Conservation (phyloP, 306 rosid genomes). For the Vachellia collinsii region DNA sequence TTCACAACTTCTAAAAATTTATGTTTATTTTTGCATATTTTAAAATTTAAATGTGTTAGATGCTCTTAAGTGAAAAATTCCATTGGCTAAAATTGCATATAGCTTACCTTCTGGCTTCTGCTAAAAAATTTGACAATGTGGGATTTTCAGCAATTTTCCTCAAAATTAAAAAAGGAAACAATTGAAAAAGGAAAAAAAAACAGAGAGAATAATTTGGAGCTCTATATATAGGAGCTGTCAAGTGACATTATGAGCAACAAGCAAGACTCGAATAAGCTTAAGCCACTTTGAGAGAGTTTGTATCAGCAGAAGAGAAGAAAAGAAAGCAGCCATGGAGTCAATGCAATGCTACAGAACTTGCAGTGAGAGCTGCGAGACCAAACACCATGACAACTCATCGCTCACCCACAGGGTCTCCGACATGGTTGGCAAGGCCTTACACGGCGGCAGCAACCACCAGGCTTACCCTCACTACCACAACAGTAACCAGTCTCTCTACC, state of each 20-base stretch:
- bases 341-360: slow-evolving; percentile 9
- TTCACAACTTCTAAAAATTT: no score
- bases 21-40: no score
- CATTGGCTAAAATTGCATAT: no score
- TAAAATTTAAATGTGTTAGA: no score
- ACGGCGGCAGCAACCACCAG: background rate
- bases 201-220: background rate
- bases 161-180: no score
- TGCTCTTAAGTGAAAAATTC: no score
- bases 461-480: no score
- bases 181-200: background rate
- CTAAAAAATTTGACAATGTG: no score
- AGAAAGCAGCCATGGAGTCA: slow-evolving; percentile 39
- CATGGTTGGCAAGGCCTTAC: background rate
- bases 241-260: background rate
- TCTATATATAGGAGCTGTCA: background rate
- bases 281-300: background rate
- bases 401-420: slow-evolving; percentile 17
- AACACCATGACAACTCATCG: slow-evolving; percentile 9
- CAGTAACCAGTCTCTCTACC: background rate
- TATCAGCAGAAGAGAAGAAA: background rate
- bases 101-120: no score
- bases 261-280: background rate
- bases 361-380: slow-evolving; percentile 29
- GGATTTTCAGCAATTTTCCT: no score